Evolutionary conservation across 129 eudicot genomes (phyloP).

Genomic region (Flaveria robusta): DNA sequence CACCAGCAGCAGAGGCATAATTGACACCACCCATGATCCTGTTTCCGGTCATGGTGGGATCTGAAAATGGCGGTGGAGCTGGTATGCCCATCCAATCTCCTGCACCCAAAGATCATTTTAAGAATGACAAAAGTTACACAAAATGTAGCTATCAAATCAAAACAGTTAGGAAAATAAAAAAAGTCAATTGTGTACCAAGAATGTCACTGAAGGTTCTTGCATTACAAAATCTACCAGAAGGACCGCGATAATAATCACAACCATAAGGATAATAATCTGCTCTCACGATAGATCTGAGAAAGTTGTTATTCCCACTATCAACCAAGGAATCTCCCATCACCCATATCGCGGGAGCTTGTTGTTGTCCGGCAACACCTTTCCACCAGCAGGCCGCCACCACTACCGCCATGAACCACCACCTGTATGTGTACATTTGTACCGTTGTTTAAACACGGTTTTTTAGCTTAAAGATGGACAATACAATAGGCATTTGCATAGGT

Average conservation of each 20-base stretch:
- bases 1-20: conserved; percentile 92
- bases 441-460: background rate
- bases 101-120: conserved; percentile 20
- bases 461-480: background rate
- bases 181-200: conserved; percentile 50
- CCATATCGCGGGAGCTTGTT: conserved; percentile 69
- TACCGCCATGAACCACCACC: conserved; percentile 32
- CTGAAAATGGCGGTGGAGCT: conserved; percentile 79
- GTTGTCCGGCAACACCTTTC: conserved; percentile 20
- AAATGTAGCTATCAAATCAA: background rate
- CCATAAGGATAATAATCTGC: conserved; percentile 92
- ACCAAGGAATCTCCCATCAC: conserved; percentile 89
- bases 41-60: conserved; percentile 54
- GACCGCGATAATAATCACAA: conserved; percentile 52
- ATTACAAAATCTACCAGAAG: conserved; percentile 81
- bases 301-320: conserved; percentile 87
- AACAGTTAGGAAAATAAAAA: background rate
- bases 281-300: conserved; percentile 61
- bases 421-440: conserved; percentile 12
- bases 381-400: conserved; percentile 25
- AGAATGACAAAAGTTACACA: background rate
- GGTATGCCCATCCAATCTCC: conserved; percentile 72
- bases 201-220: conserved; percentile 70
- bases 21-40: conserved; percentile 73
- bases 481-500: conserved; percentile 14